phyloP scores from a whole-genome alignment of 371 early-diverging fungal species.

The Blastocladiella emersonii region DNA sequence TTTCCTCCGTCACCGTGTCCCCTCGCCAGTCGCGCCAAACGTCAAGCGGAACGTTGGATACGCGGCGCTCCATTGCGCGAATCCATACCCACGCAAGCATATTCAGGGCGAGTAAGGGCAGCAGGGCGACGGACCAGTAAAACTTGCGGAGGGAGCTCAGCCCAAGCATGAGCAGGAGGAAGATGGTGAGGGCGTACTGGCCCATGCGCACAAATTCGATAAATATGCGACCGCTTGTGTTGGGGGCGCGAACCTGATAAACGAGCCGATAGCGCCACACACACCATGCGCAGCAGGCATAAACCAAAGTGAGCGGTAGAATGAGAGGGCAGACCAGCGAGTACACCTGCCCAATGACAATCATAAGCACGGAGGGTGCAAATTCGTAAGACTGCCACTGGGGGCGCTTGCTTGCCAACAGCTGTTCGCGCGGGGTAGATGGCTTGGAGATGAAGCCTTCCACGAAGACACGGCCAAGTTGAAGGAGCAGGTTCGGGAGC shows the following conservation, averaged over 20 bases:
- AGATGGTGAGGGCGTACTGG: neutral
- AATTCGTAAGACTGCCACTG: neutral
- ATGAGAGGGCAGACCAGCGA: conserved; percentile 1
- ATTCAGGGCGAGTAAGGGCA: neutral
- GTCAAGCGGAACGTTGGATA: neutral
- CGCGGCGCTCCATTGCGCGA: neutral
- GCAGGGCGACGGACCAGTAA: neutral
- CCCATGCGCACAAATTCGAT: neutral
- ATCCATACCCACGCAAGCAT: neutral
- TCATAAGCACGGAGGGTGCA: neutral
- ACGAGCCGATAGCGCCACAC: neutral
- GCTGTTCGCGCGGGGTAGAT: neutral
- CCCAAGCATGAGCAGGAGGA: conserved; percentile 1
- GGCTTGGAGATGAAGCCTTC: neutral
- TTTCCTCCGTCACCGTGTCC: neutral
- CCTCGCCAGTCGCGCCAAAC: conserved; percentile 1
- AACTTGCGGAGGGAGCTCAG: neutral
- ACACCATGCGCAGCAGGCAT: neutral
- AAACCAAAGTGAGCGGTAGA: neutral
- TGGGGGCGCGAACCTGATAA: neutral
- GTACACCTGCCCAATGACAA: conserved; percentile 4
- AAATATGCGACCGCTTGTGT: neutral
- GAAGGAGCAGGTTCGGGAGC: neutral
- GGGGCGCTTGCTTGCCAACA: neutral
- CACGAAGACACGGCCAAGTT: neutral